Conservation (phyloP, 768 basidiomycete genomes). For the Leucocoprinus sp. region DNA sequence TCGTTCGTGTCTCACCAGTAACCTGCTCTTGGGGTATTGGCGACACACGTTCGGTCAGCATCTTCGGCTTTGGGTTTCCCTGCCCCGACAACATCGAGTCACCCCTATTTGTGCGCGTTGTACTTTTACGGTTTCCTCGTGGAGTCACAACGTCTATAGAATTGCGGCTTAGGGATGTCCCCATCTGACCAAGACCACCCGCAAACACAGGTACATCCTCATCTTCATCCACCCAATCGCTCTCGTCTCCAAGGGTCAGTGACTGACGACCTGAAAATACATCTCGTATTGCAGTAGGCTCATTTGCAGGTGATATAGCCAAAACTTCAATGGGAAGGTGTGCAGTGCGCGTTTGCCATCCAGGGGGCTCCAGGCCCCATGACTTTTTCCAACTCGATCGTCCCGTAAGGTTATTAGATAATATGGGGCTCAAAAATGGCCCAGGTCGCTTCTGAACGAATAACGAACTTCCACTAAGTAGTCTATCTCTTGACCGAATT, state of each 20-base stretch:
- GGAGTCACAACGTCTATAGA: constrained; percentile 37
- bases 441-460: constrained; percentile 78
- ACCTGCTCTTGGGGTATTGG: constrained; percentile 46
- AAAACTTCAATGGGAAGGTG: constrained; percentile 73
- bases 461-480: constrained; percentile 35
- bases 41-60: constrained; percentile 50
- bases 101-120: constrained; percentile 23
- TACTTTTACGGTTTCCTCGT: constrained; percentile 31
- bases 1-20: constrained; percentile 39
- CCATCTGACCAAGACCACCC: constrained; percentile 70
- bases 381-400: constrained; percentile 84
- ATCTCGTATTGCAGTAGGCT: constrained; percentile 53
- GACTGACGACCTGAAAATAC: constrained; percentile 71
- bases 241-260: constrained; percentile 60
- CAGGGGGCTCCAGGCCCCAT: constrained; percentile 83
- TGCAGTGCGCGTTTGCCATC: constrained; percentile 64
- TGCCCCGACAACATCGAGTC: constrained; percentile 14
- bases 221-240: constrained; percentile 86
- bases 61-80: constrained; percentile 32
- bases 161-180: constrained; percentile 27
- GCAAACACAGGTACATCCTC: constrained; percentile 68
- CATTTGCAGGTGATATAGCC: constrained; percentile 50
- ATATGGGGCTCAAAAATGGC: constrained; percentile 53
- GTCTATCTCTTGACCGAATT: constrained; percentile 37
- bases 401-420: constrained; percentile 37